These are phyloP conservation scores for Apiotrichum gamsii DNA, from an alignment of 1,284 basidiomycete genomes.

Conservation along the genomic window DNA sequence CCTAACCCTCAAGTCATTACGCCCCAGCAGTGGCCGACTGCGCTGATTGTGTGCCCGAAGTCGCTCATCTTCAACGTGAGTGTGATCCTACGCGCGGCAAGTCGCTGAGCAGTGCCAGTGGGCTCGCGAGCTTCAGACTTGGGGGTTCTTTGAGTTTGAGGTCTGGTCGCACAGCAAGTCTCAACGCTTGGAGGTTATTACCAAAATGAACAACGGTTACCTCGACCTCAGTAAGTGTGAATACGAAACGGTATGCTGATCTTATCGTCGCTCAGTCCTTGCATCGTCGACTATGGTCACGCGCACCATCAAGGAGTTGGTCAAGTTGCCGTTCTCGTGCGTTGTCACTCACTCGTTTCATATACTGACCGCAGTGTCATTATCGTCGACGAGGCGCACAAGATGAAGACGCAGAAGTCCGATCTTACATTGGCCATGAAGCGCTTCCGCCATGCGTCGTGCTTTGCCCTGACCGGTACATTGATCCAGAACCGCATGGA, in stretches of 20 bases:
- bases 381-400: conserved; percentile 45
- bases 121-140: conserved; percentile 49
- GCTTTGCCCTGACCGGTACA: conserved; percentile 41
- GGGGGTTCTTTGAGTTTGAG: conserved; percentile 44
- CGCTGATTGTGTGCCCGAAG: conserved; percentile 45
- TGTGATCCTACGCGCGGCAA: conserved; percentile 3
- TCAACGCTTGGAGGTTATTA: no score
- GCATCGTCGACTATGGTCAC: no score
- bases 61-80: conserved; percentile 47
- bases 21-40: conserved; percentile 40
- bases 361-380: conserved; percentile 23
- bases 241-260: no score
- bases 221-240: conserved; percentile 42
- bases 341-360: not conserved
- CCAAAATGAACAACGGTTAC: conserved; percentile 29
- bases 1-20: conserved; percentile 5
- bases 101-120: conserved; percentile 36
- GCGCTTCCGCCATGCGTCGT: conserved; percentile 32
- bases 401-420: conserved; percentile 36
- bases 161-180: conserved; percentile 25
- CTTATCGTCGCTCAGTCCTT: no score
- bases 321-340: conserved; percentile 38
- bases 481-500: conserved; percentile 49
- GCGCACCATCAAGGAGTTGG: no score
- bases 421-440: conserved; percentile 45